Evolutionary conservation across 129 eudicot species (phyloP).

Genomic region (Artemisia argyi): DNA sequence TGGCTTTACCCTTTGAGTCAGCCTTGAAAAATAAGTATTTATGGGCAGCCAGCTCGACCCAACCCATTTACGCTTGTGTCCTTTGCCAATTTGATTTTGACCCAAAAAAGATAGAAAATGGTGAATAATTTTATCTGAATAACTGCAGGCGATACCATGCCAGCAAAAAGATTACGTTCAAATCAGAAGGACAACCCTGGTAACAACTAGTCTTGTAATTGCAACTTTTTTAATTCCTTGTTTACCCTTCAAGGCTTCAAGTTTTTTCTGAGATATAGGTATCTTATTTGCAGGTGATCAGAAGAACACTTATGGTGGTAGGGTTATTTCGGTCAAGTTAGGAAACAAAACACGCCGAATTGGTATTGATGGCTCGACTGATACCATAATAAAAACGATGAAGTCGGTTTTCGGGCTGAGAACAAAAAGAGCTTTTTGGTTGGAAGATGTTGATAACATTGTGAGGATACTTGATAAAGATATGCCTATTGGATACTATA

Average conservation of each 20-base stretch:
- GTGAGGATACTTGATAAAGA: slow-evolving; percentile 83
- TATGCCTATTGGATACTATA: slow-evolving; percentile 89
- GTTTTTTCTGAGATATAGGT: neutral
- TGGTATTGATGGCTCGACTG: slow-evolving; percentile 83
- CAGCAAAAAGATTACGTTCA: slow-evolving; percentile 75
- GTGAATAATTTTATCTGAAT: slow-evolving; percentile 16
- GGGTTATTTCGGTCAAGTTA: slow-evolving; percentile 77
- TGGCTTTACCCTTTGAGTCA: too few relatives aligned
- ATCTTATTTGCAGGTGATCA: slow-evolving; percentile 59
- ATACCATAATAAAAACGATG: slow-evolving; percentile 80
- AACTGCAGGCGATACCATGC: slow-evolving; percentile 74
- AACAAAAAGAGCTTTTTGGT: slow-evolving; percentile 87
- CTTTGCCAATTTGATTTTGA: neutral
- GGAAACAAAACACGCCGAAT: slow-evolving; percentile 80
- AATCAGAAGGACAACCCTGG: slow-evolving; percentile 87
- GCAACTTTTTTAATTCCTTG: neutral
- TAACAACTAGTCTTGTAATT: slow-evolving; percentile 50
- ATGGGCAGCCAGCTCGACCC: too few relatives aligned
- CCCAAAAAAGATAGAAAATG: slow-evolving; percentile 4
- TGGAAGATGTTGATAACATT: slow-evolving; percentile 85
- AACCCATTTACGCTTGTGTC: neutral
- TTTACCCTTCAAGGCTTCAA: slow-evolving; percentile 11
- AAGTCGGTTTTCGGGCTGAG: slow-evolving; percentile 80
- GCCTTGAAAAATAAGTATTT: too few relatives aligned
- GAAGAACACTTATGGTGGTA: slow-evolving; percentile 66